phyloP scores from a whole-genome alignment of 441 rosid genomes.

The Dalechampia spathulata region DNA sequence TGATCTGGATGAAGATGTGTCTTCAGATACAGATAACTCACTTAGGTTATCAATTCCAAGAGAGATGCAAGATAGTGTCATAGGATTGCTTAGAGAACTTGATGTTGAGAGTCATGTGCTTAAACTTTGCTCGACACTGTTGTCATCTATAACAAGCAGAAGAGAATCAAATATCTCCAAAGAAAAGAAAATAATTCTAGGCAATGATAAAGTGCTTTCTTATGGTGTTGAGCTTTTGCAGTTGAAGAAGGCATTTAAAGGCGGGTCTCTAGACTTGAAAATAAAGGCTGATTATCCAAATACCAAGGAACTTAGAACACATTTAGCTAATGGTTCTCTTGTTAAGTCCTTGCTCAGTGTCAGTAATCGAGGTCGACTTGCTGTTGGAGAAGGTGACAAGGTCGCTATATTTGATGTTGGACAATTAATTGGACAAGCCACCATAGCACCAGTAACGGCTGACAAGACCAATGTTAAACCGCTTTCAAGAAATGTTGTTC shows the following conservation, averaged over 20 bases:
- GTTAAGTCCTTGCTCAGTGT: conserved; percentile 98
- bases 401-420: conserved; percentile 98
- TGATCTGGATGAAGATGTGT: conserved; percentile 83
- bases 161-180: conserved; percentile 69
- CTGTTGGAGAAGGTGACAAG: conserved; percentile 99
- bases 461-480: conserved; percentile 99
- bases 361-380: conserved; percentile 95
- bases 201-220: conserved; percentile 80
- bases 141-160: conserved; percentile 77
- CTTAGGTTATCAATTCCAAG: conserved; percentile 62
- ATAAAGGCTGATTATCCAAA: conserved; percentile 98
- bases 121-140: conserved; percentile 68
- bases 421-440: conserved; percentile 94
- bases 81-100: conserved; percentile 72
- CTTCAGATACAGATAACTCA: conserved; percentile 51
- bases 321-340: conserved; percentile 87
- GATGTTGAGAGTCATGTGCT: conserved; percentile 76
- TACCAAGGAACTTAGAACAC: conserved; percentile 96
- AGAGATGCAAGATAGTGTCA: conserved; percentile 65
- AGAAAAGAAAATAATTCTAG: conserved; percentile 66
- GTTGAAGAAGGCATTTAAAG: conserved; percentile 94
- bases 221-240: conserved; percentile 85
- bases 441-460: conserved; percentile 86
- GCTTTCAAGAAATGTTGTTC: conserved; percentile 91
- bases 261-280: conserved; percentile 97